A percentile compares a stretch with the other conserved stretches of the same genome.
Conservation (phyloP, 768 basidiomycete species). For the Tubosaeta brunneosetosa region DNA sequence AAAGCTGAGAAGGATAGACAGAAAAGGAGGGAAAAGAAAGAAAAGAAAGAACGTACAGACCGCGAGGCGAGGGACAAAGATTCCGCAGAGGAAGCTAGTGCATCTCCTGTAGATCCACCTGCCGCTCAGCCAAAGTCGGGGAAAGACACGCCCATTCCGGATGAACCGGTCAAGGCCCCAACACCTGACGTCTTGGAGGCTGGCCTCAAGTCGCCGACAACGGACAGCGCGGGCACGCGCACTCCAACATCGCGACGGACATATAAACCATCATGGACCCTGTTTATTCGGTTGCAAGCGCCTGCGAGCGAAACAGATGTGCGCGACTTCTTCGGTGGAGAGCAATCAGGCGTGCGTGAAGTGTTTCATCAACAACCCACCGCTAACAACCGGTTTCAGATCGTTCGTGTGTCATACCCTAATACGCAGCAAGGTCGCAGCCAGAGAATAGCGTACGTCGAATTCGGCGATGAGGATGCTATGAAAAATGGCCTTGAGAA, state of each 20-base stretch:
- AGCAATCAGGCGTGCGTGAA: constrained; percentile 56
- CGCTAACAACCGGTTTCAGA: constrained; percentile 35
- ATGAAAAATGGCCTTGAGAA: constrained; percentile 78
- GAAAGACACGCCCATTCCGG: constrained; percentile 36
- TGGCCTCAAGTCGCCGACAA: constrained; percentile 51
- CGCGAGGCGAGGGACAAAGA: constrained; percentile 38
- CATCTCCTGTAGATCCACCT: constrained; percentile 21
- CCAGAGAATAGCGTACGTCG: constrained; percentile 72
- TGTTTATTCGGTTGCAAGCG: constrained; percentile 67
- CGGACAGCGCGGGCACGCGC: constrained; percentile 58
- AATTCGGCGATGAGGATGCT: constrained; percentile 83
- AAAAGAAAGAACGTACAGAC: constrained; percentile 50
- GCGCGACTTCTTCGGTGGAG: constrained; percentile 72
- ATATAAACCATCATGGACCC: constrained; percentile 74
- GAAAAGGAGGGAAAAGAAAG: constrained; percentile 61
- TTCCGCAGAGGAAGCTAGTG: constrained; percentile 31
- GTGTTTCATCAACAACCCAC: background rate
- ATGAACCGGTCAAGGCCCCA: constrained; percentile 21
- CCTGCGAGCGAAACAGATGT: constrained; percentile 60
- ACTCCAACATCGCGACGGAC: constrained; percentile 68
- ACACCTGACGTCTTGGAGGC: constrained; percentile 24
- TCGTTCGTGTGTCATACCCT: constrained; percentile 65
- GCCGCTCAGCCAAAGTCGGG: constrained; percentile 32
- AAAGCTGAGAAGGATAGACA: constrained; percentile 53
- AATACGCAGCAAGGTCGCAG: constrained; percentile 42